A percentile compares a stretch with the other conserved stretches of the same genome.
phyloP scores from a whole-genome alignment of 2,329 filamentous ascomycete species.

The Colletotrichum endophyticum region DNA sequence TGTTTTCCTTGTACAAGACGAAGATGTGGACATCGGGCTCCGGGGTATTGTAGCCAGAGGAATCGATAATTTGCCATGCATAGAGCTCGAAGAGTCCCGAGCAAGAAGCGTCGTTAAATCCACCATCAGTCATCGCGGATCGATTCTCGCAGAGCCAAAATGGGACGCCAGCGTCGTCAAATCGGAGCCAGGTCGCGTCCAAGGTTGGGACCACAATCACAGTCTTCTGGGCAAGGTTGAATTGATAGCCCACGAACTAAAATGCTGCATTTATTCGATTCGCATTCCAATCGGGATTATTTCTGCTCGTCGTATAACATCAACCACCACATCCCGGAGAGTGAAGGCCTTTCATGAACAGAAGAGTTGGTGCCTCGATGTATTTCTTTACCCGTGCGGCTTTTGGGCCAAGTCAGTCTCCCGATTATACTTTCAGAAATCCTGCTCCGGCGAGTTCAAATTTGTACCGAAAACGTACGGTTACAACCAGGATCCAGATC shows the following conservation, averaged over 20 bases:
- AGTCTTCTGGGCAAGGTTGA: not conserved
- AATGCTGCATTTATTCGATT: not conserved
- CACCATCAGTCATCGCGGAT: not conserved
- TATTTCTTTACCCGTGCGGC: not conserved
- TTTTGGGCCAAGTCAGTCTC: not conserved
- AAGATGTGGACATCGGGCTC: not conserved
- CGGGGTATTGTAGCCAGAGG: not conserved
- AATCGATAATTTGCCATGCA: not conserved
- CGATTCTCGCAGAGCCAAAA: not conserved
- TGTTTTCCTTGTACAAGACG: not conserved
- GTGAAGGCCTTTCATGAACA: not conserved
- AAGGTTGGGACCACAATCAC: not conserved
- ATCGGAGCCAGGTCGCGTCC: not conserved
- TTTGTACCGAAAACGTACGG: not conserved
- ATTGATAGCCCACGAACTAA: not conserved
- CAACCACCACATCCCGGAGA: not conserved
- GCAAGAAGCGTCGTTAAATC: not conserved
- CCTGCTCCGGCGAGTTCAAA: not conserved
- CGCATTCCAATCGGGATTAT: not conserved
- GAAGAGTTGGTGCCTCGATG: not conserved
- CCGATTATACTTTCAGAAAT: not conserved
- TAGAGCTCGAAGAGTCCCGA: not conserved
- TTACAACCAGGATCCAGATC: not conserved
- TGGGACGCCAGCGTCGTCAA: not conserved
- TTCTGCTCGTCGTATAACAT: not conserved